Evolutionary conservation across 192 early-diverging fungal genomes (phyloP), one percentile per base, ranked within the genome.

Genomic region (Coemansia reversa): DNA sequence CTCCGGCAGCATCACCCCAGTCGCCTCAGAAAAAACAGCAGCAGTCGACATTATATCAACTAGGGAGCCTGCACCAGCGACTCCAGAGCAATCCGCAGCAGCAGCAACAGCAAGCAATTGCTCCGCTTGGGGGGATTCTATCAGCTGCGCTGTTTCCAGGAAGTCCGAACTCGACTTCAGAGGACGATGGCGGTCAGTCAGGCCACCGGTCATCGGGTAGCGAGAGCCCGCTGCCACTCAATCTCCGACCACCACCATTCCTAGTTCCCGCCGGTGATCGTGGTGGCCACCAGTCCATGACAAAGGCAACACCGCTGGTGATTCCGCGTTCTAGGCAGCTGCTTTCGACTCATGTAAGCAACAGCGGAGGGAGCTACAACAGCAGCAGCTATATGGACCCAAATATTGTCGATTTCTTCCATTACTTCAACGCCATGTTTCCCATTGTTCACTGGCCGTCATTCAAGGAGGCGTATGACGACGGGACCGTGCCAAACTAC

Each of bases 401-500:
- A 19, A 75, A 75, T 56, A 75, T 81, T 42, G 66, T 81, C 59
- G 78, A 81, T 50, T 81, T 75, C 57, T 81, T 81, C 73, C 74
- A 81, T 49, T 81, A 81, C 48, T 81, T 81, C 59, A 81, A 81
- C 73, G 78, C 72, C 16, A 60, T 81, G 60, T 81, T 75, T 50
- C 78, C 78, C 11, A 69, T 81, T 58, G 78, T 81, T 9, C 78
- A 81, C 66, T 81, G 78, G 78, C 78, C 78, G 50, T 81, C 78
- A 11, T 81, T 81, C 59, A 81, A 72, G 66, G 78, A 81, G 73
- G 78, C 78, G 27, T 81, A 81, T 57, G 78, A 81, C 56, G 78
- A 81, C 63, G 78, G 72, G 51, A 81, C 74, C 50, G 78, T 81
- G 65, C 78, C 78, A 32, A 81, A 81, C 62, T 81, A 81, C 70